Evolutionary conservation across 345 rosid genomes (phyloP), one percentile per base, ranked within the genome.

Genomic region (Capsella bursapastoris): DNA sequence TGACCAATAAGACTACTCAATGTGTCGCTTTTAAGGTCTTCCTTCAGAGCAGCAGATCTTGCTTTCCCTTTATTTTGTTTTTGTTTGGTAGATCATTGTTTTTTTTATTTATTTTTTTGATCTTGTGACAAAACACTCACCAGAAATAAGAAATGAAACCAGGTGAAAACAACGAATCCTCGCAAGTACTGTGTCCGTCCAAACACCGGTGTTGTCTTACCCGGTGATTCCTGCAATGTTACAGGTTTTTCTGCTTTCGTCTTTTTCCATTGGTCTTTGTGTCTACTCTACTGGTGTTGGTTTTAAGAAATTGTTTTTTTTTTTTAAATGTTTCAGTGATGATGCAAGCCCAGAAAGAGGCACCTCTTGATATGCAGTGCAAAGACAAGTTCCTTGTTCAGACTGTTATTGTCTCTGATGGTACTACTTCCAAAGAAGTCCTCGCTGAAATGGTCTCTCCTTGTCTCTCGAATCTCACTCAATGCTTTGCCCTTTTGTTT

Each of bases 141-240:
- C 6, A 3, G 4, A 0, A 32, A 32, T 5, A 32, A 32, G 6
- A 5, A 4, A 32, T 4, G 6, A 32, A 32, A 32, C 6, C 73
- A 92, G 98, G 93, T 93, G 52, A 90, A 93, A 79, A 93, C 98
- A 16, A 93, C 97, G 25, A 90, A 84, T 71, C 98, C 96, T 12
- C 90, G 83, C 66, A 93, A 88, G 47, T 93, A 93, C 66, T 85
- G 87, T 48, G 98, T 93, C 31, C 90, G 98, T 16, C 97, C 98
- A 13, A 93, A 93, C 79, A 77, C 85, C 9, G 96, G 97, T 37
- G 63, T 90, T 68, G 86, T 90, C 75, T 70, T 79, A 58, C 98
- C 97, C 13, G 75, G 96, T 2, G 37, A 64, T 52, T 45, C 90
- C 34, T 86, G 96, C 85, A 77, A 68, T 81, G 89, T 93, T 27